Evolutionary conservation across 164 flowering plant genomes (phyloP), one percentile per base, ranked within the genome.

Genomic region (Vitis labrusca): DNA sequence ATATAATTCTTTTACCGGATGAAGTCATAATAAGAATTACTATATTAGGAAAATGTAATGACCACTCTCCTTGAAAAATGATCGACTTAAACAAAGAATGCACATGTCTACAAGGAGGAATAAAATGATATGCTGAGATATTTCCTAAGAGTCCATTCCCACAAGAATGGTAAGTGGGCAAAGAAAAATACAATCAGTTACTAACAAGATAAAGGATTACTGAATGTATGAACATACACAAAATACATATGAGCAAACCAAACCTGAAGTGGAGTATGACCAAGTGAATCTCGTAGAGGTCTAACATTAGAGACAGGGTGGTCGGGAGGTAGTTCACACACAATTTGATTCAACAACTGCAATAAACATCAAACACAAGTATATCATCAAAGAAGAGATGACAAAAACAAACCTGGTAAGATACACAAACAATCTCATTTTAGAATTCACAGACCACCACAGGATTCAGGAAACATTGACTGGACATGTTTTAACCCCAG

Each of bases 261-360:
- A 3, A 91, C 96, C 96, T 92, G 97, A 65, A 86, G 76, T 47
- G 96, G 97, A 65, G 97, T 92, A 74, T 92, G 94, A 48, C 97
- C 97, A 27, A 92, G 89, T 59, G 86, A 85, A 75, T 91, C 91
- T 59, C 92, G 88, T 16, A 89, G 80, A 47, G 96, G 96, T 82
- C 84, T 85, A 60, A 74, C 80, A 67, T 72, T 89, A 53, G 90
- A 87, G 54, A 91, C 77, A 65, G 94, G 96, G 59, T 92, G 97
- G 71, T 89, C 91, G 44, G 89, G 84, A 50, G 95, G 97, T 69
- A 92, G 81, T 80, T 90, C 97, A 63, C 92, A 89, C 2, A 92
- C 92, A 37, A 92, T 92, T 79, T 91, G 97, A 70, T 92, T 92
- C 56, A 92, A 71, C 71, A 92, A 76, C 97, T 92, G 86, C 88